These are phyloP conservation scores for Suzukiozyma palmioleophila DNA, from an alignment of 1,139 yeast genomes.

Conservation along the genomic window DNA sequence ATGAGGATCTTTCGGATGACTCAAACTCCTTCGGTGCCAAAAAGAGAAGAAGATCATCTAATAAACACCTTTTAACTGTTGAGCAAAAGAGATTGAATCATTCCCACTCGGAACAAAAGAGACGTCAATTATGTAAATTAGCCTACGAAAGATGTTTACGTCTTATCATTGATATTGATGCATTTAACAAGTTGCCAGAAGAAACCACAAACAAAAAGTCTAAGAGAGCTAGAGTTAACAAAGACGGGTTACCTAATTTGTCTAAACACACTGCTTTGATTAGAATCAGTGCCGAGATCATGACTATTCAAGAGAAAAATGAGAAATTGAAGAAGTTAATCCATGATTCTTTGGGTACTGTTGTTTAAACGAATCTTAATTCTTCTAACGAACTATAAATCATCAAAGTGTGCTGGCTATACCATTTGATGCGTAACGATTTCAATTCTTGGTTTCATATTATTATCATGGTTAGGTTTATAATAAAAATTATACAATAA, in stretches of 20 bases:
- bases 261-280: conserved; percentile 44
- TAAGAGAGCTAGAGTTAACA: conserved; percentile 39
- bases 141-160: conserved; percentile 52
- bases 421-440: not conserved
- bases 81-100: conserved; percentile 73
- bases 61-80: conserved; percentile 50
- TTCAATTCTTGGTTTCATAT: conserved; percentile 1
- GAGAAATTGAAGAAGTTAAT: conserved; percentile 29
- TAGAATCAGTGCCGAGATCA: conserved; percentile 39
- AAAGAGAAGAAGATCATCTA: conserved; percentile 29
- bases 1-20: conserved; percentile 12
- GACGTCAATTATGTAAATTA: conserved; percentile 66
- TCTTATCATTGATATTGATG: conserved; percentile 38
- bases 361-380: not conserved
- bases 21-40: conserved; percentile 7
- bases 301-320: conserved; percentile 31
- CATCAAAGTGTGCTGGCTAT: not conserved
- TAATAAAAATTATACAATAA: not conserved
- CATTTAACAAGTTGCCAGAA: conserved; percentile 30
- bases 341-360: conserved; percentile 47
- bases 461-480: not conserved
- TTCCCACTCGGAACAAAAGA: conserved; percentile 68
- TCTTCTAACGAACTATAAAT: too few species aligned
- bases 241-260: conserved; percentile 46
- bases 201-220: conserved; percentile 24